These are phyloP conservation scores for Vanilla planifolia DNA, from an alignment of 106 monocot species.

Conservation along the genomic window DNA sequence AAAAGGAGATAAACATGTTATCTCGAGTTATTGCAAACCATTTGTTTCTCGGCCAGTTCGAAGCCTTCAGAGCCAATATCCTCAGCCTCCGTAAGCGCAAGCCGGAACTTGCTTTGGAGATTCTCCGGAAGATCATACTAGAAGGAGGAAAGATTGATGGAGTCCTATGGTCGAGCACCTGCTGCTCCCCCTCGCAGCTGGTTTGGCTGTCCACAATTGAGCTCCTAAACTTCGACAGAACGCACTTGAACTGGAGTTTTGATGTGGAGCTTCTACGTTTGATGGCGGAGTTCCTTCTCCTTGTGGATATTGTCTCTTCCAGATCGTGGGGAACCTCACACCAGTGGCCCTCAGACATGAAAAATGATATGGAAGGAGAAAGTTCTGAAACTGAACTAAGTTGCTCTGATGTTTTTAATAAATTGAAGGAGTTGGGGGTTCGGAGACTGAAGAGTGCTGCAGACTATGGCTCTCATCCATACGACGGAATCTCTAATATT, in stretches of 20 bases:
- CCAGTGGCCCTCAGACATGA: not conserved
- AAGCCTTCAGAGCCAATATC: conserved; percentile 65
- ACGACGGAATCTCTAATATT: conserved; percentile 9
- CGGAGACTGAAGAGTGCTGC: conserved; percentile 41
- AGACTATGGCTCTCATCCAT: not conserved
- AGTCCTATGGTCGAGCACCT: conserved; percentile 53
- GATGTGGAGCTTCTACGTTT: conserved; percentile 36
- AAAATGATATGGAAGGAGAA: conserved; percentile 6
- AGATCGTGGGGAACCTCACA: conserved; percentile 8
- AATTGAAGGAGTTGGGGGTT: conserved; percentile 45
- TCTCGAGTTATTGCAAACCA: conserved; percentile 74
- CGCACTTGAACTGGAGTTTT: not conserved
- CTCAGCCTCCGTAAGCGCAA: conserved; percentile 63
- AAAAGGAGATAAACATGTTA: conserved; percentile 66
- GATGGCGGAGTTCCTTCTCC: conserved; percentile 64
- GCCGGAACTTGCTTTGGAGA: conserved; percentile 43
- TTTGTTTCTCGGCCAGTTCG: conserved; percentile 89
- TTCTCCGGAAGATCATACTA: conserved; percentile 49
- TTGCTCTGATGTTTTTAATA: conserved; percentile 14
- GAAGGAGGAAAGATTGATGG: conserved; percentile 65
- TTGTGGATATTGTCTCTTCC: conserved; percentile 39
- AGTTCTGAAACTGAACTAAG: not conserved
- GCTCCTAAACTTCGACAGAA: conserved; percentile 32
- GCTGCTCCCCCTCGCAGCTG: conserved; percentile 62
- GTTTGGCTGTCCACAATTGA: conserved; percentile 70